phyloP scores from a whole-genome alignment of 768 basidiomycete species.

The Calvatia gigantea region DNA sequence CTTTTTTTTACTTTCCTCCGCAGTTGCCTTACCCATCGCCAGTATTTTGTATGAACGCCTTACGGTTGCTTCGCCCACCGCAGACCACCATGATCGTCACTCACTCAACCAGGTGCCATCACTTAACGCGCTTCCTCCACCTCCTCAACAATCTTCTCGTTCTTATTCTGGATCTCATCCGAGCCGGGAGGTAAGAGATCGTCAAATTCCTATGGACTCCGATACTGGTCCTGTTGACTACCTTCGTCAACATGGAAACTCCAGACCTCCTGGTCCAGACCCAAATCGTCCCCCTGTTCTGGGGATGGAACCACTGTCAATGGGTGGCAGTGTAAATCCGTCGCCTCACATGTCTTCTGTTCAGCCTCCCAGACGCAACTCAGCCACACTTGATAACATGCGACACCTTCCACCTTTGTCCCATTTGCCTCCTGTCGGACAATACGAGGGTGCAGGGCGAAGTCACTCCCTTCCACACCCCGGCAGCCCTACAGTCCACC shows the following conservation, averaged over 20 bases:
- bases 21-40: conserved; percentile 13
- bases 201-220: conserved; percentile 19
- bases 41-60: conserved; percentile 79
- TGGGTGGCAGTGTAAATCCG: conserved; percentile 30
- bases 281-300: conserved; percentile 41
- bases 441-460: conserved; percentile 27
- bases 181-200: conserved; percentile 36
- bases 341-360: conserved; percentile 36
- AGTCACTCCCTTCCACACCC: conserved; percentile 25
- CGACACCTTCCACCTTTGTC: conserved; percentile 49
- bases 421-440: conserved; percentile 40
- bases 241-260: conserved; percentile 41
- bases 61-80: conserved; percentile 55
- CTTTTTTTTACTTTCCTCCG: conserved; percentile 16
- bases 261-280: conserved; percentile 45
- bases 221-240: conserved; percentile 42
- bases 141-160: conserved; percentile 32
- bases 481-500: conserved; percentile 37
- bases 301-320: conserved; percentile 43
- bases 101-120: conserved; percentile 24
- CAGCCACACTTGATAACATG: conserved; percentile 37
- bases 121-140: conserved; percentile 31
- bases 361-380: conserved; percentile 41
- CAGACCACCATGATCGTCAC: conserved; percentile 41
- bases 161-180: conserved; percentile 31